phyloP scores from a whole-genome alignment of 768 basidiomycete genomes.

The Suillus brevipes region DNA sequence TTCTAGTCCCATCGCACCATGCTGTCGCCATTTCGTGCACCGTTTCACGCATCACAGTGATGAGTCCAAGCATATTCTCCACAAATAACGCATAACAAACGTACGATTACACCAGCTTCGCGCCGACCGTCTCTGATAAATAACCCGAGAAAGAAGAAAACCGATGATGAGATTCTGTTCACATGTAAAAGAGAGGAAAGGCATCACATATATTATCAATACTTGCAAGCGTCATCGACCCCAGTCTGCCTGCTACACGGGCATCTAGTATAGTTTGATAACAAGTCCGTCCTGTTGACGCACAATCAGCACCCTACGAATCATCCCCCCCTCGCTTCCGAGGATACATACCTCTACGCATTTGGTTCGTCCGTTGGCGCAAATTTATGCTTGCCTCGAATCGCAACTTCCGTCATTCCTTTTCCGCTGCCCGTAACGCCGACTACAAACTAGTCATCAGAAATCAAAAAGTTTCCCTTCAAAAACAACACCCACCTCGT shows the following conservation, averaged over 20 bases:
- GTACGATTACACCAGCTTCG: slow-evolving; percentile 14
- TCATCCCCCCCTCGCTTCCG: slow-evolving; percentile 1
- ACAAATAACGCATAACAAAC: slow-evolving; percentile 13
- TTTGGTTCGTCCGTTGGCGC: slow-evolving; percentile 45
- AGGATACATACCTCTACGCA: slow-evolving; percentile 20
- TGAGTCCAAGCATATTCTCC: slow-evolving; percentile 13
- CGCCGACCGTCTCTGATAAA: slow-evolving; percentile 20
- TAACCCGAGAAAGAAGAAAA: slow-evolving; percentile 18
- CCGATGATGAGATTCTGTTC: slow-evolving; percentile 22
- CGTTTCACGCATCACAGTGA: slow-evolving; percentile 6
- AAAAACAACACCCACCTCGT: slow-evolving; percentile 55
- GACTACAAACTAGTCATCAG: slow-evolving; percentile 45
- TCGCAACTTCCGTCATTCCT: slow-evolving; percentile 80
- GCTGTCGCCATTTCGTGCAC: background rate
- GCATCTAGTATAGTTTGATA: slow-evolving; percentile 26
- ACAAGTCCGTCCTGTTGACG: slow-evolving; percentile 15
- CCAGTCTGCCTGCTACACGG: slow-evolving; percentile 15
- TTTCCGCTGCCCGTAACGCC: slow-evolving; percentile 91
- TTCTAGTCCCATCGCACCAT: background rate
- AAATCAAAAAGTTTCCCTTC: slow-evolving; percentile 7
- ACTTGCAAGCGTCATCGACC: slow-evolving; percentile 10
- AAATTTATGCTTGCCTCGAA: slow-evolving; percentile 78
- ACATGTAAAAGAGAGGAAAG: slow-evolving; percentile 19
- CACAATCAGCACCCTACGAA: slow-evolving; percentile 12
- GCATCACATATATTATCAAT: slow-evolving; percentile 24